Conservation (phyloP, 176 grass and related monocot genomes). For the Raddia distichophylla region DNA sequence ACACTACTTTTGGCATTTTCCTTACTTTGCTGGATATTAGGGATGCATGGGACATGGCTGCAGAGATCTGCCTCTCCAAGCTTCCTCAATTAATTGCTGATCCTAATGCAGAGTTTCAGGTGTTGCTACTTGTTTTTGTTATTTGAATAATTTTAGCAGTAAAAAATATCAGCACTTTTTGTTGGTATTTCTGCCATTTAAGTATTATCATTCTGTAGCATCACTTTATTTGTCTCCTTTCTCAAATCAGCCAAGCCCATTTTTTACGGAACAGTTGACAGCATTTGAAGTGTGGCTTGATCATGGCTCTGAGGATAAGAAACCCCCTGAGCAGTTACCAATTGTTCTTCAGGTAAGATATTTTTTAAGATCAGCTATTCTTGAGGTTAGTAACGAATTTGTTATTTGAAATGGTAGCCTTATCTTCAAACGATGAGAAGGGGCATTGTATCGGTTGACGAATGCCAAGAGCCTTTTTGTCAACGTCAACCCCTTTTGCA, state of each 20-base stretch:
- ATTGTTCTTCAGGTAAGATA: constrained; percentile 95
- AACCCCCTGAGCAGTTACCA: constrained; percentile 91
- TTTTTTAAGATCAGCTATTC: constrained; percentile 7
- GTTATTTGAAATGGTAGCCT: neutral
- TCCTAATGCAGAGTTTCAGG: constrained; percentile 94
- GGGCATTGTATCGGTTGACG: neutral
- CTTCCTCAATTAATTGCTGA: constrained; percentile 81
- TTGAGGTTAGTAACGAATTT: neutral
- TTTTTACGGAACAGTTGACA: constrained; percentile 94
- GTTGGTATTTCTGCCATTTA: constrained; percentile 32
- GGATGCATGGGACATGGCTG: constrained; percentile 99
- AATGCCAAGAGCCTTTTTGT: neutral
- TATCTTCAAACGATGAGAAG: constrained; percentile 1
- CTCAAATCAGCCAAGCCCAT: constrained; percentile 79
- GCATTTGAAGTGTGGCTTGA: constrained; percentile 99
- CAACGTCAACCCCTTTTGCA: too few relatives aligned
- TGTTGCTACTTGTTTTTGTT: constrained; percentile 30
- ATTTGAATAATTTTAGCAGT: constrained; percentile 19
- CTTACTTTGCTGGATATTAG: constrained; percentile 49
- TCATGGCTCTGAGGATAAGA: constrained; percentile 99
- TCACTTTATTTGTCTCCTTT: constrained; percentile 38
- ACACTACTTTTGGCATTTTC: constrained; percentile 20
- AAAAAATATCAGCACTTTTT: constrained; percentile 16
- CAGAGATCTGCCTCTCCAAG: constrained; percentile 95
- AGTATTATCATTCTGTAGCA: constrained; percentile 24